Evolutionary conservation across 495 filamentous ascomycete species (phyloP).

Genomic region (Chaetomium tenue): DNA sequence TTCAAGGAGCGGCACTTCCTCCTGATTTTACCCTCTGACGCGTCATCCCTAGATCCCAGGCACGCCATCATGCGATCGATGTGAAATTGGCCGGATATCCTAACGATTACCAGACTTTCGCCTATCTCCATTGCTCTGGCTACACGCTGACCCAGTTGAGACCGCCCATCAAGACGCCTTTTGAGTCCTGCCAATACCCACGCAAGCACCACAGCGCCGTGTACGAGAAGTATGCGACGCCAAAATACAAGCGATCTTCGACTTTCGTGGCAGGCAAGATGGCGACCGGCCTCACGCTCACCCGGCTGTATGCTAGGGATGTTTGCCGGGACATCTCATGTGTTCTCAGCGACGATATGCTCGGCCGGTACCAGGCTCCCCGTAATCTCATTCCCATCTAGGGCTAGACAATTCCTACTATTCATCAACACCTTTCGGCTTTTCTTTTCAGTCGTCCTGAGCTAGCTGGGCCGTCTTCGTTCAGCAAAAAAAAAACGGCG

Average conservation of each 20-base stretch:
- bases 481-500: constrained; percentile 15
- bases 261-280: constrained; percentile 74
- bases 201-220: constrained; percentile 79
- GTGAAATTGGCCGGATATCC: constrained; percentile 5
- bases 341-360: constrained; percentile 12
- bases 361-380: neutral
- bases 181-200: constrained; percentile 83
- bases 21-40: too few relatives aligned
- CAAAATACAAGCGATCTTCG: constrained; percentile 78
- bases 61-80: neutral
- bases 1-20: too few relatives aligned
- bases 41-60: too few relatives aligned
- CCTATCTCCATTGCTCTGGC: constrained; percentile 86
- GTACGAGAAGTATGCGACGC: constrained; percentile 86
- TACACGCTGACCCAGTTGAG: constrained; percentile 85
- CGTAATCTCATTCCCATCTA: constrained; percentile 36
- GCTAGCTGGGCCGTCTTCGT: constrained; percentile 20
- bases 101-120: constrained; percentile 59
- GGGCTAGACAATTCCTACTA: constrained; percentile 27
- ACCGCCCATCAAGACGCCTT: constrained; percentile 68
- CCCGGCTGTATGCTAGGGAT: constrained; percentile 25
- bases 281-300: constrained; percentile 50
- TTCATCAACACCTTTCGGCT: neutral
- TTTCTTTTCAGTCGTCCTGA: neutral
- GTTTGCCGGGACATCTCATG: neutral